Evolutionary conservation across 1,139 yeast species (phyloP).

Genomic region (Suhomyces atakaporum): DNA sequence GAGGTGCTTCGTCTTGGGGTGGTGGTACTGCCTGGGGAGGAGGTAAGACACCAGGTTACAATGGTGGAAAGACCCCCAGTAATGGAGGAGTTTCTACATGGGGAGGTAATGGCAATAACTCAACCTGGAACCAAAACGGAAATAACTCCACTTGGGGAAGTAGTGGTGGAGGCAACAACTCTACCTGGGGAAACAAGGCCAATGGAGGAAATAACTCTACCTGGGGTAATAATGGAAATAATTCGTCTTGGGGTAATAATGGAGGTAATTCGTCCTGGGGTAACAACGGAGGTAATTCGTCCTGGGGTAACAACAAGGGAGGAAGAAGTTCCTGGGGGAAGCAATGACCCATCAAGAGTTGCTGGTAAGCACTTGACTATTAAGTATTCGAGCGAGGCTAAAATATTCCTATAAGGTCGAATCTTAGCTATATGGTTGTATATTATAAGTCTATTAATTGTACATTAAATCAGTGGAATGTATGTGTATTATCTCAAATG

Average conservation of each 20-base stretch:
- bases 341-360: conserved; percentile 9
- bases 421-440: too few relatives aligned
- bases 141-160: conserved; percentile 30
- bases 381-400: too few relatives aligned
- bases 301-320: conserved; percentile 27
- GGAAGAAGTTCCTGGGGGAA: conserved; percentile 20
- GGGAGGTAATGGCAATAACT: conserved; percentile 28
- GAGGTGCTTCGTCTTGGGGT: conserved; percentile 51
- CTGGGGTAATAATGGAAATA: conserved; percentile 36
- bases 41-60: conserved; percentile 34
- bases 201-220: conserved; percentile 42
- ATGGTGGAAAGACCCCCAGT: conserved; percentile 18
- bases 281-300: conserved; percentile 22
- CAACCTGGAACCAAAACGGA: conserved; percentile 23
- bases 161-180: conserved; percentile 13
- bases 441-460: too few relatives aligned
- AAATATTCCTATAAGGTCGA: too few relatives aligned
- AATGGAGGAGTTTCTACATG: conserved; percentile 38
- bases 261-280: conserved; percentile 30
- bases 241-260: conserved; percentile 31
- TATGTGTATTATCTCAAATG: too few relatives aligned
- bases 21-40: conserved; percentile 52
- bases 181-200: conserved; percentile 30
- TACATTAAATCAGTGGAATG: too few relatives aligned
- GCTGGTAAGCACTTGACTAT: conserved; percentile 11